phyloP scores from a whole-genome alignment of 768 basidiomycete species.

The Suillus subalutaceus region DNA sequence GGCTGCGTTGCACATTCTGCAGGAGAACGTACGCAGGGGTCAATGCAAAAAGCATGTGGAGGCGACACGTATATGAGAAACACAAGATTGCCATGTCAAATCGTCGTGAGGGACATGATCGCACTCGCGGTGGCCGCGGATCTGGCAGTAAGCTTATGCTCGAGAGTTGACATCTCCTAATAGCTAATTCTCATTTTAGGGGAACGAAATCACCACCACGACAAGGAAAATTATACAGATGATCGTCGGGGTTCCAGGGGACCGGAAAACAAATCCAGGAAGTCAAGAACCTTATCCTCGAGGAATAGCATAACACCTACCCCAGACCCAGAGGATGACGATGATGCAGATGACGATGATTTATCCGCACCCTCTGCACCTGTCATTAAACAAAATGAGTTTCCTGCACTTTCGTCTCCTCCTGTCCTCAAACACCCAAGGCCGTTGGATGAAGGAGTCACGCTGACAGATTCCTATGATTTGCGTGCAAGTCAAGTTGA shows the following conservation, averaged over 20 bases:
- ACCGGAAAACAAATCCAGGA: constrained; percentile 25
- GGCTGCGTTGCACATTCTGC: constrained; percentile 83
- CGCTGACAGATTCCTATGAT: constrained; percentile 10
- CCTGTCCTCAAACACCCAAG: constrained; percentile 10
- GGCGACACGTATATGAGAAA: constrained; percentile 86
- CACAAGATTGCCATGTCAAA: constrained; percentile 92
- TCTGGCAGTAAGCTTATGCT: constrained; percentile 58
- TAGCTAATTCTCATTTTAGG: constrained; percentile 42
- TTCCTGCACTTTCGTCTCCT: constrained; percentile 23
- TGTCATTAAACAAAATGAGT: constrained; percentile 30
- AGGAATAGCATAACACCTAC: constrained; percentile 14
- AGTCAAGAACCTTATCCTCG: background rate
- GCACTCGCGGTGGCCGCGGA: constrained; percentile 58
- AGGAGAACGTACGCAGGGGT: constrained; percentile 82
- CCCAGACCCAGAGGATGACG: constrained; percentile 12
- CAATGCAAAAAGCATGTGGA: constrained; percentile 92
- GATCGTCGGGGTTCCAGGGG: constrained; percentile 29
- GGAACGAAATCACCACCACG: constrained; percentile 46
- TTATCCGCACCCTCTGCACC: constrained; percentile 23
- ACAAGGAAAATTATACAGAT: constrained; percentile 36
- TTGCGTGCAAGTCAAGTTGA: constrained; percentile 8
- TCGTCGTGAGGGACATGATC: constrained; percentile 70
- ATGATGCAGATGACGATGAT: constrained; percentile 18
- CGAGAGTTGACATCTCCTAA: background rate
- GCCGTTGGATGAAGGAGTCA: constrained; percentile 7